Conservation (phyloP, 306 rosid species). For the Quercus suber region DNA sequence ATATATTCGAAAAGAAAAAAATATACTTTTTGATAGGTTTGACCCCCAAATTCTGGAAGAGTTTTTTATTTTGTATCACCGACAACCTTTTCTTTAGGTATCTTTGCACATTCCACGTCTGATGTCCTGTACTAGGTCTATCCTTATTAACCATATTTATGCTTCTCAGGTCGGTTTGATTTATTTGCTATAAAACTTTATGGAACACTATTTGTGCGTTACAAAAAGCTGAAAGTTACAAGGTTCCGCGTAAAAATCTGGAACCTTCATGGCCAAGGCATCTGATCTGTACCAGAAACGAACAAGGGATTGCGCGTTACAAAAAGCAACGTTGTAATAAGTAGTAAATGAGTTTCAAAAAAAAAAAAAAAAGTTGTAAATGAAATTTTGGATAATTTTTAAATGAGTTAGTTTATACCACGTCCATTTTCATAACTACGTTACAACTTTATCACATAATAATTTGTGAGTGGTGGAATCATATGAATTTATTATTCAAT, state of each 20-base stretch:
- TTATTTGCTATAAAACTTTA: neutral
- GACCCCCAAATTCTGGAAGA: too few relatives aligned
- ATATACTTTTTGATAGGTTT: too few relatives aligned
- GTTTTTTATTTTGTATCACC: neutral
- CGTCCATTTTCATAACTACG: neutral
- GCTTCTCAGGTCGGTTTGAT: slow-evolving; percentile 17
- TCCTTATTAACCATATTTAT: neutral
- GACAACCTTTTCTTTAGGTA: neutral
- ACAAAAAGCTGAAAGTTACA: neutral
- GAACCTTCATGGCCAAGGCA: neutral
- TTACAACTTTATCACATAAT: neutral
- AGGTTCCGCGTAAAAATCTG: neutral
- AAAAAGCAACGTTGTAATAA: too few relatives aligned
- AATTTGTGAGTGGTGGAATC: too few relatives aligned
- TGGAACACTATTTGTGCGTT: neutral
- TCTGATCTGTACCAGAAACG: too few relatives aligned
- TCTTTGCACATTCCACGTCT: neutral
- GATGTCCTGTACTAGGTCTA: neutral
- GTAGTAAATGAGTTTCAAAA: too few relatives aligned
- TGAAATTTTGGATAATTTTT: too few relatives aligned
- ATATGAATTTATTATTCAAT: too few relatives aligned
- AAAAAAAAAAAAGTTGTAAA: too few relatives aligned
- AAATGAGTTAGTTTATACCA: too few relatives aligned
- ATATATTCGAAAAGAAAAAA: too few relatives aligned
- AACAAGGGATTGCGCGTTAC: too few relatives aligned